Conservation (phyloP, 1,139 yeast genomes). For the Saccharomyces hybrid region DNA sequence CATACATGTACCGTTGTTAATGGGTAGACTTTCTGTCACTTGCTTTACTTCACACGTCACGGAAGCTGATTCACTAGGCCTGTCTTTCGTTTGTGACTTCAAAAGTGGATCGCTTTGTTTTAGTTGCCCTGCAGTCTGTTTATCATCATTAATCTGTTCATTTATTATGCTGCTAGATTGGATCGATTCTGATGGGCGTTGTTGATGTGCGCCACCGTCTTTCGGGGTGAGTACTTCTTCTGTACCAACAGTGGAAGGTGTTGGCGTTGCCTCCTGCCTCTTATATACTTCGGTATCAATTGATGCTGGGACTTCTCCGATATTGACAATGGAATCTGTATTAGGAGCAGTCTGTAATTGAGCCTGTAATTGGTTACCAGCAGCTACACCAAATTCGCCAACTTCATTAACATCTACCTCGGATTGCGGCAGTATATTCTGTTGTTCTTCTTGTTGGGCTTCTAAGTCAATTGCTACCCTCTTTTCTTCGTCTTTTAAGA, state of each 20-base stretch:
- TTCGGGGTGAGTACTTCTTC: not conserved
- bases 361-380: constrained; percentile 27
- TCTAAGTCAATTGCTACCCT: constrained; percentile 12
- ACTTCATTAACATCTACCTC: constrained; percentile 2
- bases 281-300: not conserved
- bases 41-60: not conserved
- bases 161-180: not conserved
- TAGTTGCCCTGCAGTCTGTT: not conserved
- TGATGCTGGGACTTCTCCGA: not conserved
- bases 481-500: constrained; percentile 33
- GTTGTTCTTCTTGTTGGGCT: constrained; percentile 8
- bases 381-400: constrained; percentile 17
- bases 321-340: not conserved
- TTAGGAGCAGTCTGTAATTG: constrained; percentile 8
- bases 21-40: not conserved
- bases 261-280: not conserved
- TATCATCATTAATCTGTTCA: not conserved
- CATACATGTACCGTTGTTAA: not conserved
- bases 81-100: not conserved
- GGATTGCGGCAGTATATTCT: not conserved
- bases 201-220: not conserved
- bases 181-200: not conserved
- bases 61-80: not conserved
- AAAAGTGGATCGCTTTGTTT: not conserved
- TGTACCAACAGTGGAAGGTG: not conserved